phyloP scores from a whole-genome alignment of 2,329 filamentous ascomycete genomes.

The Stachybotrys echinatus region DNA sequence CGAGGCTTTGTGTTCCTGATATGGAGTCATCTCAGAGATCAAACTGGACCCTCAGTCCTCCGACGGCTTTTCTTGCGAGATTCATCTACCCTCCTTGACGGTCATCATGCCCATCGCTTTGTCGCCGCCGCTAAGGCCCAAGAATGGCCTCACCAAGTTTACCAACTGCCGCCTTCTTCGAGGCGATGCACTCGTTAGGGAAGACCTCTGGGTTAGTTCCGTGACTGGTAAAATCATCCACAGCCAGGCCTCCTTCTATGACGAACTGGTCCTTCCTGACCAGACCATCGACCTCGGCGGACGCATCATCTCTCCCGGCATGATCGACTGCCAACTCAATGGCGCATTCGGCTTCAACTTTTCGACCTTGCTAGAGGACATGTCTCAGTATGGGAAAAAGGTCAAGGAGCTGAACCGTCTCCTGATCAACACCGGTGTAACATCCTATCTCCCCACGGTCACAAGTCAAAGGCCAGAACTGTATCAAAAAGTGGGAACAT shows the following conservation, averaged over 20 bases:
- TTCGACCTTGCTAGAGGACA: conserved; percentile 67
- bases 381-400: conserved; percentile 65
- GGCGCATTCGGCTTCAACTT: conserved; percentile 93
- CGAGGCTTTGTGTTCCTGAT: not conserved
- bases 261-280: conserved; percentile 64
- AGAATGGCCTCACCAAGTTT: conserved; percentile 65
- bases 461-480: conserved; percentile 76
- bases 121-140: conserved; percentile 26
- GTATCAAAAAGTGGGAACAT: conserved; percentile 61
- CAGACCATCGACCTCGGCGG: conserved; percentile 73
- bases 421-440: conserved; percentile 76
- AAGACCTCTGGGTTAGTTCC: conserved; percentile 88
- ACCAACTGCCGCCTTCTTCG: conserved; percentile 80
- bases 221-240: conserved; percentile 75
- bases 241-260: conserved; percentile 63
- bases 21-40: not conserved
- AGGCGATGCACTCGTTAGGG: conserved; percentile 60
- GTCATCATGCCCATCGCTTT: conserved; percentile 43
- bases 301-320: conserved; percentile 76
- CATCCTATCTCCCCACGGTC: conserved; percentile 80
- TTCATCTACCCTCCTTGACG: conserved; percentile 3
- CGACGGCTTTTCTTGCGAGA: not conserved
- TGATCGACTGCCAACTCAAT: conserved; percentile 91
- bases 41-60: not conserved
- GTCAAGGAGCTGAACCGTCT: conserved; percentile 65